Evolutionary conservation across 2,329 filamentous ascomycete genomes (phyloP), one percentile per base, ranked within the genome.

Genomic region (Ophiocordyceps sinensis): DNA sequence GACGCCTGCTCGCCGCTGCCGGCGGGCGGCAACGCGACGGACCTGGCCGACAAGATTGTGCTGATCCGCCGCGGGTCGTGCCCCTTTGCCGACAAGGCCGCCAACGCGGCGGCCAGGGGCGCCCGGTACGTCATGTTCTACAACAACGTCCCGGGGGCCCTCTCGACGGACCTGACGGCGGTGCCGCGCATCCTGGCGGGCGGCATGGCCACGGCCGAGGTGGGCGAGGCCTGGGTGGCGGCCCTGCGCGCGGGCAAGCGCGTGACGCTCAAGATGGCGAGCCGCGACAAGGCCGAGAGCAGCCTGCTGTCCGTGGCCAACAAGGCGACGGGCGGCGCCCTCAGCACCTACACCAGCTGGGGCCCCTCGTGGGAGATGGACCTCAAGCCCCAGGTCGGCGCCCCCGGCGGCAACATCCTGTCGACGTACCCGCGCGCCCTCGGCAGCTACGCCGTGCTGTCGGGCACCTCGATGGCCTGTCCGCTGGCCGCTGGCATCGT

Each of bases 111-210:
- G 2, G 65, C 62, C 7, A 64, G 65, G 38, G 77, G 77, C 11
- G 77, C 74, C 39, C 68, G 71, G 51, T 77, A 79, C 47, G 56
- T 82, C 41, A 57, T 82, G 47, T 61, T 77, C 49, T 81, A 79
- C 57, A 79, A 79, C 63, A 75, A 72, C 46, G 45, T 40, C 15
- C 46, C 49, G 7, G 61, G 58, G 13, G 58, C 64, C 3, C 46
- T 52, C 5, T 45, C 50, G 8, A 59, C 63, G 11, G 55, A 63
- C 31, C 57, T 62, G 3, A 46, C 51, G 0, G 28, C 36, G 1
- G 60, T 60, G 1, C 34, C 51, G 0, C 53, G 53, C 2, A 51
- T 70, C 36, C 31, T 51, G 11, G 67, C 54, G 12, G 53, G 58
- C 1, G 66, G 57, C 37, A 68, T 70, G 54, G 62, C 68, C 1